Evolutionary conservation across 345 rosid genomes (phyloP).

Genomic region (Camelina sativa): DNA sequence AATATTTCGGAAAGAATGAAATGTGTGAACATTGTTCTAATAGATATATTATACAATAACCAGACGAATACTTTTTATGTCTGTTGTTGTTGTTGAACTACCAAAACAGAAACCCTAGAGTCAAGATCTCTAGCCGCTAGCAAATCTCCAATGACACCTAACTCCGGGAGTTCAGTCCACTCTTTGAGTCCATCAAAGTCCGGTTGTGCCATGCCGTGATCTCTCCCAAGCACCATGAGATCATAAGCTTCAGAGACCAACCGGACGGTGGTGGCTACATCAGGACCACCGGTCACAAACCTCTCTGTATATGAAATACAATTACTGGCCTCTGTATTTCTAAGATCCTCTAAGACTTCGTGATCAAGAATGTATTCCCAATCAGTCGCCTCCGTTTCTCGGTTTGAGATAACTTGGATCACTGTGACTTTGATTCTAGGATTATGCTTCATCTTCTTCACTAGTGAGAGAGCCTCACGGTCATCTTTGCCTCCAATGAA

Average conservation of each 20-base stretch:
- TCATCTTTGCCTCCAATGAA: conserved; percentile 43
- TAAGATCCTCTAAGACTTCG: neutral
- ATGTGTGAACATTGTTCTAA: neutral
- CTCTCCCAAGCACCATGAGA: conserved; percentile 33
- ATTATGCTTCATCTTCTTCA: conserved; percentile 23
- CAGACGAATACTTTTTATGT: neutral
- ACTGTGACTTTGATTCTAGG: conserved; percentile 9
- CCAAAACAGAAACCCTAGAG: conserved; percentile 26
- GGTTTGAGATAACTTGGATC: neutral
- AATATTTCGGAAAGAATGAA: neutral
- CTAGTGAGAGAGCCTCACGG: conserved; percentile 31
- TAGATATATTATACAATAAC: neutral
- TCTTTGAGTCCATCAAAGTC: conserved; percentile 20
- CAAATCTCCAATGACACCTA: conserved; percentile 40
- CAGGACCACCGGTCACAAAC: conserved; percentile 18
- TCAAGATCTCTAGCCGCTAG: conserved; percentile 31
- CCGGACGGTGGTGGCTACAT: conserved; percentile 14
- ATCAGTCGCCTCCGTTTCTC: conserved; percentile 8
- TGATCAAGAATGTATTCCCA: conserved; percentile 30
- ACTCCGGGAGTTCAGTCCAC: conserved; percentile 35
- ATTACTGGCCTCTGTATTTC: neutral
- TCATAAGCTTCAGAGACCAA: conserved; percentile 15
- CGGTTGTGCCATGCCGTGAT: conserved; percentile 10
- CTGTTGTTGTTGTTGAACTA: conserved; percentile 34
- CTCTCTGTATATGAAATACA: conserved; percentile 23